These are phyloP conservation scores for Candida montana DNA, from an alignment of 805 yeast species.

Conservation along the genomic window DNA sequence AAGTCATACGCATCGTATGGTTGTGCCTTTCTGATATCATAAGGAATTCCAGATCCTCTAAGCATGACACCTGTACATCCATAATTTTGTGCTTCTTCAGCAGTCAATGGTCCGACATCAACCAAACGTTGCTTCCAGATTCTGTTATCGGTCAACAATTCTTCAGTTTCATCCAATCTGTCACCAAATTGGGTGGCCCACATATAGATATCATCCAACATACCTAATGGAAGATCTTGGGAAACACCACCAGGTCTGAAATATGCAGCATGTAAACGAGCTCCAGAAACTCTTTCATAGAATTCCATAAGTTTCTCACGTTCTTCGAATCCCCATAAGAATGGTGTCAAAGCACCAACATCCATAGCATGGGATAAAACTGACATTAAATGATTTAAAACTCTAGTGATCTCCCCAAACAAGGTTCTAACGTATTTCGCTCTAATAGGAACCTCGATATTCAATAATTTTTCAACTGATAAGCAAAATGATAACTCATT, in stretches of 20 bases:
- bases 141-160: slow-evolving; percentile 82
- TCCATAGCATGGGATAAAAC: slow-evolving; percentile 88
- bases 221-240: slow-evolving; percentile 80
- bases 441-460: slow-evolving; percentile 79
- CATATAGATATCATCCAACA: slow-evolving; percentile 87
- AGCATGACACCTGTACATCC: slow-evolving; percentile 83
- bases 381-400: slow-evolving; percentile 82
- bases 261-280: slow-evolving; percentile 83
- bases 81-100: slow-evolving; percentile 82
- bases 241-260: slow-evolving; percentile 91
- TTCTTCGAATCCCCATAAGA: slow-evolving; percentile 92
- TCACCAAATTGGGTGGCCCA: slow-evolving; percentile 97
- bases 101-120: slow-evolving; percentile 74
- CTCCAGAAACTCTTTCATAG: slow-evolving; percentile 87
- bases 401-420: slow-evolving; percentile 82
- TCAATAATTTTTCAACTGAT: slow-evolving; percentile 79
- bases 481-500: slow-evolving; percentile 80
- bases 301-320: slow-evolving; percentile 91
- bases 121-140: slow-evolving; percentile 87
- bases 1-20: slow-evolving; percentile 87
- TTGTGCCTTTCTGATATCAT: slow-evolving; percentile 77
- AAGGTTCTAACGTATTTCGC: slow-evolving; percentile 80
- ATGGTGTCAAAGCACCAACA: slow-evolving; percentile 90
- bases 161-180: slow-evolving; percentile 86
- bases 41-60: slow-evolving; percentile 87